Conservation (phyloP, 2,329 filamentous ascomycete genomes). For the Penicillium sp. region DNA sequence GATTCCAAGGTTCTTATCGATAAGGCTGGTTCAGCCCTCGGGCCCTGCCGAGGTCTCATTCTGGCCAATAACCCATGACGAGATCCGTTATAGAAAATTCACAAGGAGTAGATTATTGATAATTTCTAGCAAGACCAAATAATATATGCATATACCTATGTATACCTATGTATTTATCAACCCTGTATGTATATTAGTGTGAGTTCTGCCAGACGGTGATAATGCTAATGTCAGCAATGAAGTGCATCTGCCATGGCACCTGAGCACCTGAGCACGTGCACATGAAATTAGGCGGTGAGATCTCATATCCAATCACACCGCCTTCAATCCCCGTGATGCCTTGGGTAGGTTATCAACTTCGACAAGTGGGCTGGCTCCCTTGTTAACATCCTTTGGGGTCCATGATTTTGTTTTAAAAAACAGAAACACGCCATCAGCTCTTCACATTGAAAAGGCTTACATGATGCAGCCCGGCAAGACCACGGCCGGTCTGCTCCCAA, state of each 20-base stretch:
- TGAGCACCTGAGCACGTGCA: not conserved
- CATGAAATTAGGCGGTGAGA: not conserved
- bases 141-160: no score
- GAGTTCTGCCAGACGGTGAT: not conserved
- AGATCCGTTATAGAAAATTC: not conserved
- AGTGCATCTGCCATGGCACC: no score
- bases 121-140: no score
- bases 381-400: not conserved
- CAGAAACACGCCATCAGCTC: not conserved
- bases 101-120: no score
- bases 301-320: not conserved
- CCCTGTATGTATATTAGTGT: no score
- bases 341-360: not conserved
- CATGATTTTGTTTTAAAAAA: not conserved
- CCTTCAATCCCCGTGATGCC: not conserved
- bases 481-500: slow-evolving; percentile 48
- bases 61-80: not conserved
- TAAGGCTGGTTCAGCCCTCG: not conserved
- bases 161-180: no score
- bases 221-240: not conserved
- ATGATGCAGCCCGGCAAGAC: slow-evolving; percentile 29
- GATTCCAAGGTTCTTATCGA: not conserved
- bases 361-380: not conserved
- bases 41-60: not conserved
- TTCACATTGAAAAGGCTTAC: slow-evolving; percentile 2